Percentiles rank a stretch among this genome's conserved stretches.
phyloP scores from a whole-genome alignment of 306 rosid genomes.

The Gleditsia sinensis region DNA sequence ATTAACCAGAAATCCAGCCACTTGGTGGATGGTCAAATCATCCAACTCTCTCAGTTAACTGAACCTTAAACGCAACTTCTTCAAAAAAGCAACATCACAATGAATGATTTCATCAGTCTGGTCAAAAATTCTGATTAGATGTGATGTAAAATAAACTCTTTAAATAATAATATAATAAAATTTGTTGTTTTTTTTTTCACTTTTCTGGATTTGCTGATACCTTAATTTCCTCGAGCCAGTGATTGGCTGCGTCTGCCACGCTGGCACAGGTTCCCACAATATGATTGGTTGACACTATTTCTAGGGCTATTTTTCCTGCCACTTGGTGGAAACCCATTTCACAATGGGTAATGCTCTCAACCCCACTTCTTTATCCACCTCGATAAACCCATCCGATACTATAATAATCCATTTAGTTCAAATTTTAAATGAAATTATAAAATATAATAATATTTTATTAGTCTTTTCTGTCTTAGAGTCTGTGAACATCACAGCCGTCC shows the following conservation, averaged over 20 bases:
- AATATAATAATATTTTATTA: background rate
- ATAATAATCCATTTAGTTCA: background rate
- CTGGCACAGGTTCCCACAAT: conserved; percentile 46
- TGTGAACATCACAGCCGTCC: conserved; percentile 57
- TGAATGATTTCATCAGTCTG: conserved; percentile 1
- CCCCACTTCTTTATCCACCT: conserved; percentile 41
- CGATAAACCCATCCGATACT: background rate
- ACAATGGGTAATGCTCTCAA: conserved; percentile 48
- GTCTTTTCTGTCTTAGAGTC: conserved; percentile 41
- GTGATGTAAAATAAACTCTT: conserved; percentile 31
- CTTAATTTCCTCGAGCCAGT: conserved; percentile 84
- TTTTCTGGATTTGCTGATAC: conserved; percentile 43
- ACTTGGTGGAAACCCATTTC: conserved; percentile 27
- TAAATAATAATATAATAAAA: background rate
- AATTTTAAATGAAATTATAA: background rate
- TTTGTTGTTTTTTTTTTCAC: background rate
- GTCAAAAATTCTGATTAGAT: conserved; percentile 31
- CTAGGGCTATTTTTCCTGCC: conserved; percentile 14
- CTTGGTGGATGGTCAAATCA: conserved; percentile 38
- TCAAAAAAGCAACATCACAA: conserved; percentile 30
- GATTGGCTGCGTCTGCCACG: conserved; percentile 75
- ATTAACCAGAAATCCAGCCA: background rate
- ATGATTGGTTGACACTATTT: conserved; percentile 61
- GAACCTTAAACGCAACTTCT: conserved; percentile 46
- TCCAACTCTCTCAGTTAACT: conserved; percentile 31